Conservation (phyloP, 371 early-diverging fungal species). For the Circinella umbellata region DNA sequence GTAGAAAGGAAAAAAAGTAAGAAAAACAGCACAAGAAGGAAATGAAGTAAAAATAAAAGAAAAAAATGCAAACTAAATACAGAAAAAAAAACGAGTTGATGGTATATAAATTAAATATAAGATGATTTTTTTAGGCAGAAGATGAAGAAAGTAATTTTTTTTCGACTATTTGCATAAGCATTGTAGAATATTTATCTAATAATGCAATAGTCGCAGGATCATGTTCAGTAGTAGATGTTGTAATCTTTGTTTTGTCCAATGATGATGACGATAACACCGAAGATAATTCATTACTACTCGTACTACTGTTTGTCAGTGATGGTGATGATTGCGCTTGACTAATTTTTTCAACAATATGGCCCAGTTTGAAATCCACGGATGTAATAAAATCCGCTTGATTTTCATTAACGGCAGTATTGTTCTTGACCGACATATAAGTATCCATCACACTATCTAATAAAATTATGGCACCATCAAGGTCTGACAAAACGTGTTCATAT, state of each 20-base stretch:
- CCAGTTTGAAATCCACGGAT: not conserved
- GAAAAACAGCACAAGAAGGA: no score
- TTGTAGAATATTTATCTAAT: conserved; percentile 26
- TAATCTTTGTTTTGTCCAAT: not conserved
- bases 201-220: conserved; percentile 19
- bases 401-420: not conserved
- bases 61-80: conserved; percentile 4
- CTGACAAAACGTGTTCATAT: conserved; percentile 24
- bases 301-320: not conserved
- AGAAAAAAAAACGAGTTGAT: not conserved
- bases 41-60: not conserved
- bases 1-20: no score
- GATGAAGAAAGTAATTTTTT: conserved; percentile 16
- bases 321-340: conserved; percentile 2
- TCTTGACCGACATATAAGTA: not conserved
- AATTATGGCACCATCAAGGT: conserved; percentile 38
- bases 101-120: not conserved
- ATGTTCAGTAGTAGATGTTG: not conserved
- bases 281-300: not conserved
- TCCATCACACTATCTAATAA: conserved; percentile 40
- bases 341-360: not conserved
- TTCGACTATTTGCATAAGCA: conserved; percentile 28
- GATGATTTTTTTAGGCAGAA: not conserved
- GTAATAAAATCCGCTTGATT: not conserved
- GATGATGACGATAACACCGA: not conserved